A percentile compares a stretch with the other conserved stretches of the same genome.
Evolutionary conservation across 2,329 filamentous ascomycete genomes (phyloP).

Genomic region (Aureobasidium subglaciale): DNA sequence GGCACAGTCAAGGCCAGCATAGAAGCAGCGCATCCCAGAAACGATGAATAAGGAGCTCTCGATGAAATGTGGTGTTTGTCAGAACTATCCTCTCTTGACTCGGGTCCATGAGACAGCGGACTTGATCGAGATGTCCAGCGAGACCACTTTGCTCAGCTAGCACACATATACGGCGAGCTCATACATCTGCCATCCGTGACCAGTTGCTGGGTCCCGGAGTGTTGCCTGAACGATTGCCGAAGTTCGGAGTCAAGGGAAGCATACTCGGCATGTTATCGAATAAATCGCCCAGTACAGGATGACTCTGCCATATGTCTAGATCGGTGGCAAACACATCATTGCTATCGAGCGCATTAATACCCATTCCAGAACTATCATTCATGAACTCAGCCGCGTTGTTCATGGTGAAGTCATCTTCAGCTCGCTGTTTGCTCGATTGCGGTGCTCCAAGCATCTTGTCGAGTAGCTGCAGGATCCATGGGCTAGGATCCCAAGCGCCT

Average conservation of each 20-base stretch:
- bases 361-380: neutral
- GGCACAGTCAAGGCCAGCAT: no score
- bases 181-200: neutral
- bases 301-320: neutral
- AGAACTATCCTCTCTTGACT: no score
- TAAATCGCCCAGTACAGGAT: neutral
- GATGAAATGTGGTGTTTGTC: no score
- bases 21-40: no score
- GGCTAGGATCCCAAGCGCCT: constrained; percentile 14
- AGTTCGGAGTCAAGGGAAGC: neutral
- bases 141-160: no score
- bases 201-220: neutral
- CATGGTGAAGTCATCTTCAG: neutral
- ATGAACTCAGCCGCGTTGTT: neutral
- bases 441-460: constrained; percentile 10
- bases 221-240: neutral
- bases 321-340: neutral
- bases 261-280: neutral
- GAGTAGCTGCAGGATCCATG: constrained; percentile 16
- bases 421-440: neutral
- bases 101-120: no score
- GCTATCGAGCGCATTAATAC: neutral
- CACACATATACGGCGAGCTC: no score
- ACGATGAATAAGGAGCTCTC: no score
- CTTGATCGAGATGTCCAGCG: no score